These are phyloP conservation scores for Fragilariopsis cylindrus DNA, from an alignment of 108 stramenopile species.

Conservation along the genomic window DNA sequence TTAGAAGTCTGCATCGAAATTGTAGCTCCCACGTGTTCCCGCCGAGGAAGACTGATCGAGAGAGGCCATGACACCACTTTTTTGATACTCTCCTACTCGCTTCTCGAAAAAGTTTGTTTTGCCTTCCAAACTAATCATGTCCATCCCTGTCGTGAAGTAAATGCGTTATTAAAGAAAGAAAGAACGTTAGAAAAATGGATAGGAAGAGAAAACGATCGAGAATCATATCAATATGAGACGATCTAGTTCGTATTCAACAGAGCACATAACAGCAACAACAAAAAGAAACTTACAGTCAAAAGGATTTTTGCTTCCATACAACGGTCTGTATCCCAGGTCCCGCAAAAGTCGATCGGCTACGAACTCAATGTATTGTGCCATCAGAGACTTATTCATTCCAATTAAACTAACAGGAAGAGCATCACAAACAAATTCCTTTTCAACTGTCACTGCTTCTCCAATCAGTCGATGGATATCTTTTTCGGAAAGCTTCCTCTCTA, in stretches of 20 bases:
- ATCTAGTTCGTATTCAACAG: not conserved
- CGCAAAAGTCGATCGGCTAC: constrained; percentile 96
- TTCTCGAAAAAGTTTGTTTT: constrained; percentile 98
- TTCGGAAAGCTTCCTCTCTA: constrained; percentile 78
- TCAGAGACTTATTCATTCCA: constrained; percentile 98
- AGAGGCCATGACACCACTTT: constrained; percentile 74
- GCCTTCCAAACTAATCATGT: constrained; percentile 97
- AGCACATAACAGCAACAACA: not conserved
- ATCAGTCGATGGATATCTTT: constrained; percentile 82
- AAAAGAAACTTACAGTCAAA: constrained; percentile 78
- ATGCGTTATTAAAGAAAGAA: constrained; percentile 12
- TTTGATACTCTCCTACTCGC: constrained; percentile 96
- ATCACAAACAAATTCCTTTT: constrained; percentile 97
- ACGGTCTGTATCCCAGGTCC: constrained; percentile 83
- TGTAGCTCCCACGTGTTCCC: constrained; percentile 8
- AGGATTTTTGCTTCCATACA: constrained; percentile 91
- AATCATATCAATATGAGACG: not conserved
- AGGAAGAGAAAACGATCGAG: not conserved
- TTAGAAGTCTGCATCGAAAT: constrained; percentile 22
- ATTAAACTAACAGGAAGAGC: constrained; percentile 99
- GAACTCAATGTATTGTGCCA: constrained; percentile 99
- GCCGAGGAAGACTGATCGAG: constrained; percentile 9
- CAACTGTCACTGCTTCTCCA: constrained; percentile 95
- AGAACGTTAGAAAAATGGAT: not conserved
- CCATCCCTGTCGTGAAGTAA: constrained; percentile 83